These are phyloP conservation scores for Pseudogymnoascus destructans DNA, from an alignment of 2,329 filamentous ascomycete genomes.

Conservation along the genomic window DNA sequence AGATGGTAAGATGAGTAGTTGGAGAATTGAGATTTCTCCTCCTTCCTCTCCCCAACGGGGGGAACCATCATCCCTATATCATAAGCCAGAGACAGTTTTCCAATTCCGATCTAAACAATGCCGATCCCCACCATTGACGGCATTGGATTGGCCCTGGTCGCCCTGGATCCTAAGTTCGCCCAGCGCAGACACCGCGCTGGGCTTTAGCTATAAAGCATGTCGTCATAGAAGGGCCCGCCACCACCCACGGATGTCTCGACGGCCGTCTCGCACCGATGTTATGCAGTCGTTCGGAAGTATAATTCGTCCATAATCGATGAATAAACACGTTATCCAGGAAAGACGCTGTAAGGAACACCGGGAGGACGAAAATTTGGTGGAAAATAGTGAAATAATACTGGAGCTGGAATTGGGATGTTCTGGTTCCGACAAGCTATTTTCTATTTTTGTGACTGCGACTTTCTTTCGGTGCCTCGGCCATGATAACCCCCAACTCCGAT, in stretches of 20 bases:
- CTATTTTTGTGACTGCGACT: slow-evolving; percentile 4
- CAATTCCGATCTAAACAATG: not conserved
- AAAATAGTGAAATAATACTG: slow-evolving; percentile 2
- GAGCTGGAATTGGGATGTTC: not conserved
- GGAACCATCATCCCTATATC: not conserved
- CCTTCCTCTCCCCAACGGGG: not conserved
- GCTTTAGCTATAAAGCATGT: not conserved
- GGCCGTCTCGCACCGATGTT: not conserved
- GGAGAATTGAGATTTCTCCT: not conserved
- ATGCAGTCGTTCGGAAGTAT: not conserved
- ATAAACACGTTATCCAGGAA: not conserved
- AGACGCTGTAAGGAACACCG: not conserved
- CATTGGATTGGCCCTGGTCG: not conserved
- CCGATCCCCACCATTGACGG: slow-evolving; percentile 3
- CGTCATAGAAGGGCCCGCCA: slow-evolving; percentile 3
- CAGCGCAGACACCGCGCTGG: not conserved
- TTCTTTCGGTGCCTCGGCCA: not conserved
- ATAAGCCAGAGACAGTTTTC: slow-evolving; percentile 2
- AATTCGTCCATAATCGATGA: slow-evolving; percentile 5
- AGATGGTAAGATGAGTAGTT: not conserved
- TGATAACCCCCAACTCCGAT: not conserved
- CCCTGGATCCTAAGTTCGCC: not conserved
- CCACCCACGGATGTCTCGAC: slow-evolving; percentile 1
- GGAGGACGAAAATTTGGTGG: not conserved
- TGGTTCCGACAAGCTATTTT: not conserved